A percentile compares a stretch with the other conserved stretches of the same genome.
Evolutionary conservation across 305 asterid genomes (phyloP).

Genomic region (Fraxinus ornus): DNA sequence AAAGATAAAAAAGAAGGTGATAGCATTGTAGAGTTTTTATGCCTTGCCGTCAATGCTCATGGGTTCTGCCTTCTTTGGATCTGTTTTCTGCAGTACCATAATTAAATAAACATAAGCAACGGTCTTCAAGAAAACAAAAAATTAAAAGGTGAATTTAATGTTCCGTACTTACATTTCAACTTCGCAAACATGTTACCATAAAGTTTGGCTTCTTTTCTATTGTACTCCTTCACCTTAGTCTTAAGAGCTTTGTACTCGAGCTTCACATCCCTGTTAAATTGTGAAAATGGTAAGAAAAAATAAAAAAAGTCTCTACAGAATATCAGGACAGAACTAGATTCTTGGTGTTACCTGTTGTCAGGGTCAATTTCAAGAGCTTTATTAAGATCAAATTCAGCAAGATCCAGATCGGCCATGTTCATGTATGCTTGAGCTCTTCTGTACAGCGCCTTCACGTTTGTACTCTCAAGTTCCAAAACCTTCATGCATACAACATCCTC

Average conservation of each 20-base stretch:
- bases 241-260: conserved; percentile 69
- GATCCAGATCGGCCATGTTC: conserved; percentile 53
- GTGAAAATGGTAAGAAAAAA: neutral
- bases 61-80: conserved; percentile 47
- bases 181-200: conserved; percentile 89
- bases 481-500: conserved; percentile 15
- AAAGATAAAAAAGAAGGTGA: neutral
- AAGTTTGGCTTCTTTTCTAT: conserved; percentile 78
- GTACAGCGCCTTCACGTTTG: conserved; percentile 64
- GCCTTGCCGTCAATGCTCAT: conserved; percentile 76
- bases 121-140: neutral
- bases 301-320: neutral
- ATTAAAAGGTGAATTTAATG: neutral
- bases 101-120: neutral
- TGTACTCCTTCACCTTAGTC: conserved; percentile 76
- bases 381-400: conserved; percentile 62
- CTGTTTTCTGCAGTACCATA: conserved; percentile 47
- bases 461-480: conserved; percentile 69
- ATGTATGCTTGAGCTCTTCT: conserved; percentile 72
- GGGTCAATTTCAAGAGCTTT: conserved; percentile 77
- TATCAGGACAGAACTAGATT: neutral
- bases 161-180: conserved; percentile 25
- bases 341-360: conserved; percentile 46
- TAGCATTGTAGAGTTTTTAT: conserved; percentile 1
- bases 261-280: conserved; percentile 68